Conservation (phyloP, 768 basidiomycete genomes). For the Obba rivulosa region DNA sequence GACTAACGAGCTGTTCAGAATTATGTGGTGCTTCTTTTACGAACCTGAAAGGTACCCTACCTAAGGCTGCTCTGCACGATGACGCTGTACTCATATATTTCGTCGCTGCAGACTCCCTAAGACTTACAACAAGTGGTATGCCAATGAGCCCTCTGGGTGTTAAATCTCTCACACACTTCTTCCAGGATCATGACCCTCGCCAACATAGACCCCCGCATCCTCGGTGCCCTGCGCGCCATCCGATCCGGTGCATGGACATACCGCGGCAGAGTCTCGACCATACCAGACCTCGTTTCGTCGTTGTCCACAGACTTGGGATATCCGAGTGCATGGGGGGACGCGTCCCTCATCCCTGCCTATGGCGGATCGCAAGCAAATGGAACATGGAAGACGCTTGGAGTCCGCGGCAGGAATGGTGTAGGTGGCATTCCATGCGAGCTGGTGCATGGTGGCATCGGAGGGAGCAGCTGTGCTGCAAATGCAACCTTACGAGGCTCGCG, state of each 20-base stretch:
- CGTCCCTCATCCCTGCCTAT: slow-evolving; percentile 50
- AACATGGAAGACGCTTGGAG: slow-evolving; percentile 52
- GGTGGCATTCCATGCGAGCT: slow-evolving; percentile 77
- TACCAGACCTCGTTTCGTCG: slow-evolving; percentile 37
- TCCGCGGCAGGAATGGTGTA: slow-evolving; percentile 44
- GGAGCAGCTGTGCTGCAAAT: slow-evolving; percentile 58
- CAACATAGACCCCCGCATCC: slow-evolving; percentile 55
- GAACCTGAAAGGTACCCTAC: slow-evolving; percentile 57
- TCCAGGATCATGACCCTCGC: slow-evolving; percentile 64
- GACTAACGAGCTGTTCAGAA: slow-evolving; percentile 35
- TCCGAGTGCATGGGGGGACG: slow-evolving; percentile 61
- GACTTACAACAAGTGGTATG: slow-evolving; percentile 65
- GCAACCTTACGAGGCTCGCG: slow-evolving; percentile 43
- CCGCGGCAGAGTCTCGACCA: slow-evolving; percentile 31
- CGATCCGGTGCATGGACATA: slow-evolving; percentile 61
- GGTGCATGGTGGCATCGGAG: slow-evolving; percentile 56
- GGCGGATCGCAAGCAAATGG: slow-evolving; percentile 50
- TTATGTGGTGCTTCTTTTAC: slow-evolving; percentile 90
- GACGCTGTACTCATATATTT: too few relatives aligned
- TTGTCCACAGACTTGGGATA: slow-evolving; percentile 54
- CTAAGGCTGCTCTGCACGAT: too few relatives aligned
- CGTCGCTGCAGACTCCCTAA: slow-evolving; percentile 48
- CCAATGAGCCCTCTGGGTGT: background rate
- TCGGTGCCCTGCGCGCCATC: slow-evolving; percentile 47
- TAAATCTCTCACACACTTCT: background rate